Conservation (phyloP, 768 basidiomycete genomes). For the Suillus decipiens region DNA sequence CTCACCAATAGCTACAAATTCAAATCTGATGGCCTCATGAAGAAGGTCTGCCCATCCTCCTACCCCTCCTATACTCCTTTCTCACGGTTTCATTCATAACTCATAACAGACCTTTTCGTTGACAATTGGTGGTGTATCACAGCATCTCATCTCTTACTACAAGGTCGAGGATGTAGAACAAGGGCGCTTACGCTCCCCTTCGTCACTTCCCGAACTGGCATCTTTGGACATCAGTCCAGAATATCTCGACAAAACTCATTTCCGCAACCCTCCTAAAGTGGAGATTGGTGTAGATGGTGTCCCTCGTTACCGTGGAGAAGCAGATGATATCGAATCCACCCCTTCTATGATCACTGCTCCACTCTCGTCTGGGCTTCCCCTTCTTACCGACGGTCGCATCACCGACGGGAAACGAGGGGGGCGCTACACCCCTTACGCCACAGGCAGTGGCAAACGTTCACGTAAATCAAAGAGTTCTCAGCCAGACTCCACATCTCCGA, state of each 20-base stretch:
- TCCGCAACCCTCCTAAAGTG: conserved; percentile 87
- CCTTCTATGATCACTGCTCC: conserved; percentile 43
- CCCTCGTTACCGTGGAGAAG: conserved; percentile 80
- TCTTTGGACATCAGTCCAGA: conserved; percentile 84
- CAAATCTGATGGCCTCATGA: conserved; percentile 92
- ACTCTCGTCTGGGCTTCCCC: conserved; percentile 47
- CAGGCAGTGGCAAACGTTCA: conserved; percentile 35
- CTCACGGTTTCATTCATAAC: conserved; percentile 27
- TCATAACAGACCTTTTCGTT: conserved; percentile 82
- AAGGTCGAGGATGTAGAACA: conserved; percentile 87
- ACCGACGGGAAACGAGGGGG: conserved; percentile 44
- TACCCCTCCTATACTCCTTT: conserved; percentile 15
- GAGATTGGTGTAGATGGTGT: conserved; percentile 84
- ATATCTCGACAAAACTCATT: conserved; percentile 89
- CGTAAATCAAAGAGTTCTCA: conserved; percentile 37
- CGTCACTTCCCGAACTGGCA: conserved; percentile 83
- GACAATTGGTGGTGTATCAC: conserved; percentile 79
- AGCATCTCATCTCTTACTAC: conserved; percentile 96
- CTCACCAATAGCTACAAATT: conserved; percentile 93
- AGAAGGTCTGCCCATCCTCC: conserved; percentile 68
- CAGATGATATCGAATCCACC: conserved; percentile 64
- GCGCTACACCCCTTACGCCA: conserved; percentile 46
- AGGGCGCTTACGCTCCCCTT: conserved; percentile 86
- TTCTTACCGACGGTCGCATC: conserved; percentile 48
- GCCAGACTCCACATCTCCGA: conserved; percentile 32